Evolutionary conservation across 192 early-diverging fungal genomes (phyloP), one percentile per base, ranked within the genome.

Genomic region (Coemansia guatemalensis): DNA sequence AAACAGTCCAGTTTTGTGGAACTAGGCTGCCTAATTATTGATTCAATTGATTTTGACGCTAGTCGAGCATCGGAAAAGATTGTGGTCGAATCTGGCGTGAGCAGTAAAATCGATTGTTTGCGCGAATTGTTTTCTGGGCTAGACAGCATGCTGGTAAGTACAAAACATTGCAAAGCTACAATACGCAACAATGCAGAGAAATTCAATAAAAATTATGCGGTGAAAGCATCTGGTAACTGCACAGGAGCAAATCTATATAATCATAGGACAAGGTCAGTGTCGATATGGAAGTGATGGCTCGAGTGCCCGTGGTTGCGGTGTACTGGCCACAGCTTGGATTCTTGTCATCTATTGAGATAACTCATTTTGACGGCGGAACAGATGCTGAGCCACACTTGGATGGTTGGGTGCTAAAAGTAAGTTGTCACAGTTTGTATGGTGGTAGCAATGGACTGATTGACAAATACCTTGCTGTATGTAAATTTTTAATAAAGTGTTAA

Each of bases 261-360:
- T 20, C 27, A 7, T 73, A 78, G 76, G 64, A 33, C 12, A 48
- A 56, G 9, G 67, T 67, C 35, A 79, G 76, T 23, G 50, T 51
- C 27, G 35, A 73, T 26, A 79, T 79, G 77, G 71, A 74, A 22
- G 44, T 32, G 1, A 58, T 44, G 5, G 68, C 64, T 0, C 60
- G 64, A 0, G 67, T 73, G 0, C 71, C 77, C 1, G 77, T 79
- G 7, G 56, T 71, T 14, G 77, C 71, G 0, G 71, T 79, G 0
- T 79, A 79, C 25, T 79, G 69, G 33, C 77, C 77, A 14, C 77
- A 79, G 54, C 68, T 79, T n/a, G 77, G 77, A 5, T 79, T 79
- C 52, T 32, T 79, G 17, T 73, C 77, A 1, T 79, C 77, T 7
- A 60, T 79, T 29, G 71, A 79, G 14, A 53, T 60, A 4, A 8